Evolutionary conservation across 257 asterid species (phyloP).

Genomic region (Henckelia pumila): DNA sequence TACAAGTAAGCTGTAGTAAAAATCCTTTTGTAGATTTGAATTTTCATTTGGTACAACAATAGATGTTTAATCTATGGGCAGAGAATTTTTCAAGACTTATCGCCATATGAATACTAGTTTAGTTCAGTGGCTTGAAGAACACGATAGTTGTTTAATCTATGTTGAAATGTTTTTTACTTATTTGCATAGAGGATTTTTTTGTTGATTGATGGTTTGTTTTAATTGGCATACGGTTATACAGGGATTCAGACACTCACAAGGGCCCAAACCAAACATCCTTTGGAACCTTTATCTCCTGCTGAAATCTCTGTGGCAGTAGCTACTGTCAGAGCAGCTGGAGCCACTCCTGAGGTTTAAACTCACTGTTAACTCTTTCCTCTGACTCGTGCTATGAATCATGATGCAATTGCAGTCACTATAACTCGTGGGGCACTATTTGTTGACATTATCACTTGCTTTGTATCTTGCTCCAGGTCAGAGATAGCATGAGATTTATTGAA

Average conservation of each 20-base stretch:
- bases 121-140: too few relatives aligned
- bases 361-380: conserved; percentile 11
- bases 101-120: too few relatives aligned
- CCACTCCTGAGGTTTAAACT: conserved; percentile 84
- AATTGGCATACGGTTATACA: conserved; percentile 23
- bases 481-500: conserved; percentile 90
- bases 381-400: conserved; percentile 7
- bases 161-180: background rate
- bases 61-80: too few relatives aligned
- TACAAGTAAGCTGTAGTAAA: too few relatives aligned
- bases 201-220: conserved; percentile 12
- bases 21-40: too few relatives aligned
- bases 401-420: conserved; percentile 11
- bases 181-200: conserved; percentile 10
- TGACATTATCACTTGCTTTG: conserved; percentile 14
- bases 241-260: conserved; percentile 56
- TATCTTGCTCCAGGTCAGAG: conserved; percentile 65
- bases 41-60: too few relatives aligned
- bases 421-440: background rate
- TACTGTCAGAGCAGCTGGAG: conserved; percentile 96
- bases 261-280: conserved; percentile 86
- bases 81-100: too few relatives aligned
- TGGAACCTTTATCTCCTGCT: conserved; percentile 88
- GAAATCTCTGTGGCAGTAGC: conserved; percentile 92
- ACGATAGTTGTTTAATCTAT: conserved; percentile 14